A percentile compares a stretch with the other conserved stretches of the same genome.
Evolutionary conservation across 805 yeast genomes (phyloP).

Genomic region (Hanseniaspora valbyensis): DNA sequence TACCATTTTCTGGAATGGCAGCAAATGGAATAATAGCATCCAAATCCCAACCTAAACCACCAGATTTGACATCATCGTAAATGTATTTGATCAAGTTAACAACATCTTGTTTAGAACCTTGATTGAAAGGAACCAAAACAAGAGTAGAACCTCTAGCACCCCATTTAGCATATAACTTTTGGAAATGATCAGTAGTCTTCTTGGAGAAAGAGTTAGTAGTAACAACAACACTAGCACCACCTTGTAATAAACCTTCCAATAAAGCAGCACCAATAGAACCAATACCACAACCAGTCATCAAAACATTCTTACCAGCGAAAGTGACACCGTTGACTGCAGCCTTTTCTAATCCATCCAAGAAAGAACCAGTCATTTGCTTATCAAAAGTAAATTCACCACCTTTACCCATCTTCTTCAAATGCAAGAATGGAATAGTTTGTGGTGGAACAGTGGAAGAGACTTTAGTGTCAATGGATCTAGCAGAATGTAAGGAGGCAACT

Average conservation of each 20-base stretch:
- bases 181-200: slow-evolving; percentile 91
- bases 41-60: slow-evolving; percentile 95
- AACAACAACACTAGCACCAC: slow-evolving; percentile 95
- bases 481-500: slow-evolving; percentile 73
- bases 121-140: slow-evolving; percentile 97
- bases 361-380: slow-evolving; percentile 59
- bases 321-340: slow-evolving; percentile 93
- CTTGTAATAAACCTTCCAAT: slow-evolving; percentile 84
- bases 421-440: slow-evolving; percentile 89
- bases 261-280: slow-evolving; percentile 98
- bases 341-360: slow-evolving; percentile 80
- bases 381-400: slow-evolving; percentile 78
- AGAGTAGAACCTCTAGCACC: slow-evolving; percentile 89
- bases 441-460: slow-evolving; percentile 64
- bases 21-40: slow-evolving; percentile 96
- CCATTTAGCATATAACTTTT: slow-evolving; percentile 77
- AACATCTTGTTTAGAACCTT: slow-evolving; percentile 91
- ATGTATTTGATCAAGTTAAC: slow-evolving; percentile 75
- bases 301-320: slow-evolving; percentile 75
- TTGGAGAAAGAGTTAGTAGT: slow-evolving; percentile 94
- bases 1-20: slow-evolving; percentile 98
- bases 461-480: slow-evolving; percentile 55
- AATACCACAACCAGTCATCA: slow-evolving; percentile 96
- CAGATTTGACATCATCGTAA: slow-evolving; percentile 69
- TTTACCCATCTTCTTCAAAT: slow-evolving; percentile 66